Conservation (phyloP, 2,329 filamentous ascomycete species). For the Ambrosiella beaveri region DNA sequence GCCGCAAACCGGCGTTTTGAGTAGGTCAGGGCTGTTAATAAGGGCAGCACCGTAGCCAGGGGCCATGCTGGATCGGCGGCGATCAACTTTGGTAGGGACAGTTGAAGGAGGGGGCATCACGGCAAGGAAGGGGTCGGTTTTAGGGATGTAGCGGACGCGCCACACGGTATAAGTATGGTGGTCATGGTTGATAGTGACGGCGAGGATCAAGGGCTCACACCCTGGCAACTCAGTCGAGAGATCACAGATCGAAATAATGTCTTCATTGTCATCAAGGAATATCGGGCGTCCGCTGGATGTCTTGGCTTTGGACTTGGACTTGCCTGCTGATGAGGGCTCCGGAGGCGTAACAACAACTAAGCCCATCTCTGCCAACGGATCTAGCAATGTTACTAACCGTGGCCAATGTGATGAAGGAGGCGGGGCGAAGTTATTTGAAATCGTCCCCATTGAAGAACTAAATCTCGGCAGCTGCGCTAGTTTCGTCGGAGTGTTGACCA, state of each 20-base stretch:
- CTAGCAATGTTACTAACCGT: conserved; percentile 65
- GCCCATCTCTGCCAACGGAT: conserved; percentile 73
- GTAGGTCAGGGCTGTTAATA: conserved; percentile 38
- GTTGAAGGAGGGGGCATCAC: conserved; percentile 17
- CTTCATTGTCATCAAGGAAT: conserved; percentile 59
- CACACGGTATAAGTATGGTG: conserved; percentile 68
- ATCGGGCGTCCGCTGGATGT: conserved; percentile 21
- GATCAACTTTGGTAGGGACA: conserved; percentile 23
- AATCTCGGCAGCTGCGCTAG: conserved; percentile 36
- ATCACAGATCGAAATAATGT: conserved; percentile 67
- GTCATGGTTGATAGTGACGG: conserved; percentile 66
- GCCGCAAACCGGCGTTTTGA: conserved; percentile 57
- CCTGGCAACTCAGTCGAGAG: conserved; percentile 33
- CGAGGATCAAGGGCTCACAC: conserved; percentile 44
- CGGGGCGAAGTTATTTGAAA: conserved; percentile 34
- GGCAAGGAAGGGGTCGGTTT: conserved; percentile 37
- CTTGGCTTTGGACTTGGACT: conserved; percentile 12
- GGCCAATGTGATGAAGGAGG: conserved; percentile 46
- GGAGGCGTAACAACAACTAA: conserved; percentile 48
- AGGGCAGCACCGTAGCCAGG: conserved; percentile 23
- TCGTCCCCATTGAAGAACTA: conserved; percentile 37
- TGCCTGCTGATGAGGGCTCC: conserved; percentile 22
- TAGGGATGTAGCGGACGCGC: conserved; percentile 61
- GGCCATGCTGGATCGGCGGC: conserved; percentile 48
- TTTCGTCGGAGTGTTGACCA: conserved; percentile 37